phyloP scores from a whole-genome alignment of 768 basidiomycete genomes.

The Russula griseocarnosa region DNA sequence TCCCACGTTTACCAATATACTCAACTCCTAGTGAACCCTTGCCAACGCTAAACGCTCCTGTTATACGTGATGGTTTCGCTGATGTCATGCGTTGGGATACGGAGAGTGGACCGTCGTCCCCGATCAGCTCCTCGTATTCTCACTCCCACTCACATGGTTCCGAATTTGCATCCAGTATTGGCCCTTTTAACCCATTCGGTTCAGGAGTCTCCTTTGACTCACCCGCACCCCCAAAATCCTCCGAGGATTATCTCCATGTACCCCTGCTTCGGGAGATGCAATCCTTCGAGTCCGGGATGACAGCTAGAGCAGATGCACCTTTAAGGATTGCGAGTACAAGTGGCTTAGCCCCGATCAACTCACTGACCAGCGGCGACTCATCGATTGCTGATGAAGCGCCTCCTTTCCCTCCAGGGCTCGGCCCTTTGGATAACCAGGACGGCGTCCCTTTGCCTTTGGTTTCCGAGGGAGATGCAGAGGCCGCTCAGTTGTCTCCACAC shows the following conservation, averaged over 20 bases:
- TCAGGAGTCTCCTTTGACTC: conserved; percentile 57
- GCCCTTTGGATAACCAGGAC: conserved; percentile 18
- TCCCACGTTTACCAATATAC: conserved; percentile 40
- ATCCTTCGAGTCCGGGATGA: conserved; percentile 79
- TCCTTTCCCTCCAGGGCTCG: conserved; percentile 9
- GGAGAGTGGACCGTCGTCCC: conserved; percentile 36
- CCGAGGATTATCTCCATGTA: conserved; percentile 36
- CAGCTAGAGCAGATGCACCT: conserved; percentile 54
- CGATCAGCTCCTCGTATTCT: conserved; percentile 38
- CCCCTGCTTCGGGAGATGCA: conserved; percentile 77
- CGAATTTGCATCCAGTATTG: conserved; percentile 24
- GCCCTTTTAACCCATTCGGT: conserved; percentile 60
- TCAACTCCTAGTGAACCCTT: conserved; percentile 8
- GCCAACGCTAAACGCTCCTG: conserved; percentile 29
- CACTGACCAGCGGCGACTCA: not conserved
- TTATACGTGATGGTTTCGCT: conserved; percentile 52
- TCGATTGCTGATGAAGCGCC: conserved; percentile 4
- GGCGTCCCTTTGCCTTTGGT: conserved; percentile 12
- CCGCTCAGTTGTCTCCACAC: conserved; percentile 3
- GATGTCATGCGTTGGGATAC: conserved; percentile 61
- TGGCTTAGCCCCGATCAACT: conserved; percentile 3
- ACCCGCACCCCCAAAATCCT: conserved; percentile 50
- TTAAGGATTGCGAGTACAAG: not conserved
- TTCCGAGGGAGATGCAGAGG: conserved; percentile 12
- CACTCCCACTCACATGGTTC: conserved; percentile 9